Percentiles rank a stretch among this genome's conserved stretches.
Conservation (phyloP, 352 stramenopile species). For the Globisporangium nodosum region DNA sequence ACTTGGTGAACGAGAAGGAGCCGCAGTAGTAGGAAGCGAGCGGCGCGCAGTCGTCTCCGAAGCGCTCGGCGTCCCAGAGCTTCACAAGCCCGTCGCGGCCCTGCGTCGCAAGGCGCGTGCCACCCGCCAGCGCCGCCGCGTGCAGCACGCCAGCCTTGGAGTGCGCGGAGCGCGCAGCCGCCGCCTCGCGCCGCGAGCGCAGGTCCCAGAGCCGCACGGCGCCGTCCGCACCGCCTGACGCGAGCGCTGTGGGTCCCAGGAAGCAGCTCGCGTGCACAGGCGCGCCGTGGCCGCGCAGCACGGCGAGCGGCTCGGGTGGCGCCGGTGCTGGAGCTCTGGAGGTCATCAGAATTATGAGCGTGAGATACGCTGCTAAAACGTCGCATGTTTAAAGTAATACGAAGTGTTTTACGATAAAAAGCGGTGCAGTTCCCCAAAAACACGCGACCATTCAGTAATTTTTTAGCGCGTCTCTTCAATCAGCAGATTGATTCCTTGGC, state of each 20-base stretch:
- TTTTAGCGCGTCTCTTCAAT: no score
- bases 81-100: conserved; percentile 68
- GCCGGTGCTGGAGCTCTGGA: neutral
- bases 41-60: conserved; percentile 17
- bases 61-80: conserved; percentile 45
- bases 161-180: conserved; percentile 30
- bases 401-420: no score
- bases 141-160: conserved; percentile 79
- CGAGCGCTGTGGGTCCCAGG: conserved; percentile 26
- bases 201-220: conserved; percentile 74
- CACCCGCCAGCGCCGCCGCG: conserved; percentile 9
- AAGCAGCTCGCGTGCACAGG: conserved; percentile 62
- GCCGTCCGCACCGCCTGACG: conserved; percentile 57
- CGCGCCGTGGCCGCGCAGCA: conserved; percentile 60
- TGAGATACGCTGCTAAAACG: no score
- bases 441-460: no score
- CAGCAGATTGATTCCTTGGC: no score
- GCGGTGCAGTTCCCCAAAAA: no score
- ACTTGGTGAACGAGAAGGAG: conserved; percentile 67
- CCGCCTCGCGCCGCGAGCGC: conserved; percentile 42
- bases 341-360: neutral
- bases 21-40: conserved; percentile 43
- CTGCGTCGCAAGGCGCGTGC: conserved; percentile 49
- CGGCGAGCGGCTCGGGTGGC: conserved; percentile 40
- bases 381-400: no score